phyloP scores from a whole-genome alignment of 78 protist genomes.

The Carpediemonas membranifera region DNA sequence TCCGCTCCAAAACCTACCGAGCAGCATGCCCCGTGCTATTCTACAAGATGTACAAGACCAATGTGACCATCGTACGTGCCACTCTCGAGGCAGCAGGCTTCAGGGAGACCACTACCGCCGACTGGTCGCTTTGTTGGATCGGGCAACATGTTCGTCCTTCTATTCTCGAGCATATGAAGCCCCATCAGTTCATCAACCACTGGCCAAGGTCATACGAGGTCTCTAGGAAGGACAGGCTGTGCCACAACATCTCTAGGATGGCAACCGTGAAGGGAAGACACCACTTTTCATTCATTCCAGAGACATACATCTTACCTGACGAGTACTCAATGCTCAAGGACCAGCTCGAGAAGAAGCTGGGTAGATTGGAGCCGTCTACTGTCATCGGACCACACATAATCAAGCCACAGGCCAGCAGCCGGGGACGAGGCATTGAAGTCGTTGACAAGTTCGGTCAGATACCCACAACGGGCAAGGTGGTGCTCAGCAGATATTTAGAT shows the following conservation, averaged over 20 bases:
- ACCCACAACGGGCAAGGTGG: background rate
- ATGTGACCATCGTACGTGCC: too few species aligned
- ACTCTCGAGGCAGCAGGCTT: too few species aligned
- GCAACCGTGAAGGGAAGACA: background rate
- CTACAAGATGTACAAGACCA: too few species aligned
- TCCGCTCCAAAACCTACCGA: too few species aligned
- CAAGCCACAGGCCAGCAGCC: constrained; percentile 32
- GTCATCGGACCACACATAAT: background rate
- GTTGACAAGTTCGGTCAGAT: background rate
- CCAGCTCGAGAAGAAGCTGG: too few species aligned
- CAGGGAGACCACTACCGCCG: too few species aligned
- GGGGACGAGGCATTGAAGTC: constrained; percentile 32
- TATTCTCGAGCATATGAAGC: background rate
- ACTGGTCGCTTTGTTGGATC: too few species aligned
- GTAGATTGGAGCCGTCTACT: too few species aligned
- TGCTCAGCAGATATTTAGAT: constrained; percentile 33
- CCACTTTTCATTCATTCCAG: constrained; percentile 5
- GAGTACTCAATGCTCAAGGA: background rate
- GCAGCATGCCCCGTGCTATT: too few species aligned
- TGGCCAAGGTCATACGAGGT: constrained; percentile 39
- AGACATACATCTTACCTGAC: constrained; percentile 18
- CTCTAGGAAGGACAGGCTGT: constrained; percentile 34
- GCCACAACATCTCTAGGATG: constrained; percentile 1
- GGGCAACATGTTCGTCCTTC: too few species aligned
- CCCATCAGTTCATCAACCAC: constrained; percentile 45